These are phyloP conservation scores for Solanum gandarillasii DNA, from an alignment of 257 asterid genomes.

Conservation along the genomic window DNA sequence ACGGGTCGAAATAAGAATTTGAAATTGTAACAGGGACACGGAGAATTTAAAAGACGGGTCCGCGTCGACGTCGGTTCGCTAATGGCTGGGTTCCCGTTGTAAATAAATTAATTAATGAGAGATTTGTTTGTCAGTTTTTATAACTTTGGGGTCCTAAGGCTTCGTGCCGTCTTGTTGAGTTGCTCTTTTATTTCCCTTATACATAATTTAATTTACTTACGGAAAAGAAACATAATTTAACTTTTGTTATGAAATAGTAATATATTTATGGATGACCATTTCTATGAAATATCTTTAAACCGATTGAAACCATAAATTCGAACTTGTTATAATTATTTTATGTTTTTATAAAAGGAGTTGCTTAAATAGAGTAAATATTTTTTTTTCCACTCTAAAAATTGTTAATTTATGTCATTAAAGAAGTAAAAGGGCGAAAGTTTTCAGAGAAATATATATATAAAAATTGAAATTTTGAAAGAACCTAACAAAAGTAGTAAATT, in stretches of 20 bases:
- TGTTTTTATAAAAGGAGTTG: no score
- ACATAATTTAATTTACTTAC: not conserved
- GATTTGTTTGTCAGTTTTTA: not conserved
- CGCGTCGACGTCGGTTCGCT: constrained; percentile 23
- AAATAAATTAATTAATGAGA: not conserved
- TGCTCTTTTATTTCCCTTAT: no score
- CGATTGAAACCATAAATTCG: not conserved
- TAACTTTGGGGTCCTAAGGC: not conserved
- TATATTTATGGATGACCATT: not conserved
- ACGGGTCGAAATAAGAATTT: not conserved
- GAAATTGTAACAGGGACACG: not conserved
- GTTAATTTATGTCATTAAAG: not conserved
- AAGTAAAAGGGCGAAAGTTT: no score
- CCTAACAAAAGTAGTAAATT: no score
- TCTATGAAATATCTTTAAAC: not conserved
- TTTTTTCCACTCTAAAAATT: no score
- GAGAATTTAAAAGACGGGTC: constrained; percentile 12
- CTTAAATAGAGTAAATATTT: no score
- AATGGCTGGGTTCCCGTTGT: not conserved
- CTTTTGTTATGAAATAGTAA: not conserved
- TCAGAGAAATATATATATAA: no score
- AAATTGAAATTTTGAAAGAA: no score
- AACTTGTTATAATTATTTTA: not conserved
- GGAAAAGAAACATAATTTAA: not conserved
- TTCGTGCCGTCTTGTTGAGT: not conserved